Conservation (phyloP, 768 basidiomycete species). For the Lentinula boryana region DNA sequence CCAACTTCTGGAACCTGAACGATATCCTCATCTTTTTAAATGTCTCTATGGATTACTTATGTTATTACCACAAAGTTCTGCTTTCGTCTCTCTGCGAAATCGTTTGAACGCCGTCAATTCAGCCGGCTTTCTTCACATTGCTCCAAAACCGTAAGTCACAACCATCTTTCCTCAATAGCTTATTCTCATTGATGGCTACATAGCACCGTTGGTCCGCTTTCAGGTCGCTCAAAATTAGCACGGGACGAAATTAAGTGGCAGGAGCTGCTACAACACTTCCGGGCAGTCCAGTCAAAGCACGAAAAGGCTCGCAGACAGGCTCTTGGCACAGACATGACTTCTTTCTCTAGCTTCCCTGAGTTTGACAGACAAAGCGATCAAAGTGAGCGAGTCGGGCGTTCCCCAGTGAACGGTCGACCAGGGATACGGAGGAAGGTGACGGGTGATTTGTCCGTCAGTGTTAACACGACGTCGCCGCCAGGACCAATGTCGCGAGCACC, state of each 20-base stretch:
- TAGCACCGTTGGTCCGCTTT: slow-evolving; percentile 26
- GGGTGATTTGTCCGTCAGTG: slow-evolving; percentile 29
- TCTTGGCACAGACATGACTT: slow-evolving; percentile 54
- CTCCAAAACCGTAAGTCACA: slow-evolving; percentile 57
- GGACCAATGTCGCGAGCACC: background rate
- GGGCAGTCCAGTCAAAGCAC: slow-evolving; percentile 81
- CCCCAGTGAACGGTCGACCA: slow-evolving; percentile 27
- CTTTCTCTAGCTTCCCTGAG: slow-evolving; percentile 44
- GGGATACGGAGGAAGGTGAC: slow-evolving; percentile 59
- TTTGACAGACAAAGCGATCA: slow-evolving; percentile 33
- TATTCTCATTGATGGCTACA: background rate
- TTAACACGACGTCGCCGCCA: background rate
- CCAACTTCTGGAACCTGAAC: slow-evolving; percentile 94
- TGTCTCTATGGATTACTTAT: slow-evolving; percentile 96
- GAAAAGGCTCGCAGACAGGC: slow-evolving; percentile 85
- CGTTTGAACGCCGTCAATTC: slow-evolving; percentile 93
- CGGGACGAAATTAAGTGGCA: slow-evolving; percentile 97
- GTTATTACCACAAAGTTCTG: slow-evolving; percentile 94
- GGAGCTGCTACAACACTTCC: slow-evolving; percentile 89
- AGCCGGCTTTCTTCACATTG: slow-evolving; percentile 87
- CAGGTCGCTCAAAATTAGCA: slow-evolving; percentile 69
- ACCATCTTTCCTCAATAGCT: background rate
- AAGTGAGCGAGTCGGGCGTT: slow-evolving; percentile 13
- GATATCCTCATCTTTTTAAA: slow-evolving; percentile 95
- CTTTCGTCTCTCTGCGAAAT: slow-evolving; percentile 91